A percentile compares a stretch with the other conserved stretches of the same genome.
phyloP scores from a whole-genome alignment of 257 asterid species.

The Solanum appendiculatum region DNA sequence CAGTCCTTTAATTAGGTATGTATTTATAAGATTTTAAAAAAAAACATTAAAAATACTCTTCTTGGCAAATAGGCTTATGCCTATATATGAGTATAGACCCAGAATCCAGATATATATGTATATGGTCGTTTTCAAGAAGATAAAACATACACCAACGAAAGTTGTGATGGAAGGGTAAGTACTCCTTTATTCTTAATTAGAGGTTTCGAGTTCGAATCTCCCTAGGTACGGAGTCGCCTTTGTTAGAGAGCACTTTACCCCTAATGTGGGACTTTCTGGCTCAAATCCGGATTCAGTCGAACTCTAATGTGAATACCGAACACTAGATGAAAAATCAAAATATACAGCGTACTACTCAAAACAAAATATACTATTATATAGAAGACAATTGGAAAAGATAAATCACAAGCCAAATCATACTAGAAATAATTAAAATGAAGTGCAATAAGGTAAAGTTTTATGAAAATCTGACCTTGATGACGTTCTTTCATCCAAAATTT shows the following conservation, averaged over 20 bases:
- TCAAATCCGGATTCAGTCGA: too few relatives aligned
- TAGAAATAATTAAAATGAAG: background rate
- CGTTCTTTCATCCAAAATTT: background rate
- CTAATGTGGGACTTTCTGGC: too few relatives aligned
- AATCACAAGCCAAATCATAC: background rate
- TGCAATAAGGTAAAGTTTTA: background rate
- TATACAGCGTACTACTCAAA: background rate
- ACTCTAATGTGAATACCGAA: too few relatives aligned
- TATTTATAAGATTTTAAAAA: too few relatives aligned
- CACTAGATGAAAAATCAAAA: too few relatives aligned
- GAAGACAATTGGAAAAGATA: background rate
- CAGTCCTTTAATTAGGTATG: background rate
- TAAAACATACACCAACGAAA: too few relatives aligned
- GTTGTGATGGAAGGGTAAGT: too few relatives aligned
- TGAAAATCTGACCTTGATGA: background rate
- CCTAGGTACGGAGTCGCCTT: too few relatives aligned
- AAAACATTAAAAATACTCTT: background rate
- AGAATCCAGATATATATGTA: too few relatives aligned
- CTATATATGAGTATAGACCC: background rate
- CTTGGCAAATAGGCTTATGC: background rate
- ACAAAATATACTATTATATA: background rate
- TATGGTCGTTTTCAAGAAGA: background rate
- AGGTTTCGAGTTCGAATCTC: too few relatives aligned
- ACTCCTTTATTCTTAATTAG: too few relatives aligned
- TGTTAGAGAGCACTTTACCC: too few relatives aligned